These are phyloP conservation scores for Heliocybe sulcata DNA, from an alignment of 1,284 basidiomycete species.

Conservation along the genomic window DNA sequence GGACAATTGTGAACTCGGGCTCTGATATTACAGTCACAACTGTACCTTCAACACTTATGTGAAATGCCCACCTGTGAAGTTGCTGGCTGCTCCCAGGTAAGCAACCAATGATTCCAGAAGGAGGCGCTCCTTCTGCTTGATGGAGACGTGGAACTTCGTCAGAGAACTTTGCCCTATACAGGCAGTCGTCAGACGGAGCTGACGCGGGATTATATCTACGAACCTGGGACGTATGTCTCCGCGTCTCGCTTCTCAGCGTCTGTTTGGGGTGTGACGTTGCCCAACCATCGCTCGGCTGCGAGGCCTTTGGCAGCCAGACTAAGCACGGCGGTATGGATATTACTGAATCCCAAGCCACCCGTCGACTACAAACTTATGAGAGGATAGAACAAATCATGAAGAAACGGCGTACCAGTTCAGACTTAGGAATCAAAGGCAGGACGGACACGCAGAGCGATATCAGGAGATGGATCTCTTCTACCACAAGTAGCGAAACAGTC, in stretches of 20 bases:
- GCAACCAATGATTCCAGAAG: constrained; percentile 54
- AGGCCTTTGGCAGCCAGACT: constrained; percentile 72
- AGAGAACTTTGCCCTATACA: constrained; percentile 41
- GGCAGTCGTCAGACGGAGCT: constrained; percentile 10
- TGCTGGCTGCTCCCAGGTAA: constrained; percentile 63
- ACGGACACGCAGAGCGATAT: constrained; percentile 63
- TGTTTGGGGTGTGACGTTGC: constrained; percentile 57
- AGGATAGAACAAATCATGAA: constrained; percentile 5
- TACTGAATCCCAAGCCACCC: constrained; percentile 71
- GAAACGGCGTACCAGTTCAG: constrained; percentile 59
- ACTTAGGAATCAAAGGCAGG: constrained; percentile 62
- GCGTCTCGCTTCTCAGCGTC: constrained; percentile 63
- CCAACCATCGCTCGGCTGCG: constrained; percentile 53
- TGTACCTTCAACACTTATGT: neutral
- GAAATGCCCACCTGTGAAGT: constrained; percentile 47
- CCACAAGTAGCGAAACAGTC: constrained; percentile 52
- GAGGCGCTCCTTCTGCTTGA: constrained; percentile 44
- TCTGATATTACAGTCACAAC: too few species aligned
- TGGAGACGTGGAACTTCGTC: constrained; percentile 50
- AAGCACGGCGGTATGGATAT: constrained; percentile 78
- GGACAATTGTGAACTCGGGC: constrained; percentile 56
- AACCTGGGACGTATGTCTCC: constrained; percentile 46
- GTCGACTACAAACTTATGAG: constrained; percentile 32
- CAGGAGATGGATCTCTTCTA: constrained; percentile 75
- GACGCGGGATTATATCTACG: constrained; percentile 10